Evolutionary conservation across 1,284 basidiomycete genomes (phyloP).

Genomic region (Naganishia cerealis): DNA sequence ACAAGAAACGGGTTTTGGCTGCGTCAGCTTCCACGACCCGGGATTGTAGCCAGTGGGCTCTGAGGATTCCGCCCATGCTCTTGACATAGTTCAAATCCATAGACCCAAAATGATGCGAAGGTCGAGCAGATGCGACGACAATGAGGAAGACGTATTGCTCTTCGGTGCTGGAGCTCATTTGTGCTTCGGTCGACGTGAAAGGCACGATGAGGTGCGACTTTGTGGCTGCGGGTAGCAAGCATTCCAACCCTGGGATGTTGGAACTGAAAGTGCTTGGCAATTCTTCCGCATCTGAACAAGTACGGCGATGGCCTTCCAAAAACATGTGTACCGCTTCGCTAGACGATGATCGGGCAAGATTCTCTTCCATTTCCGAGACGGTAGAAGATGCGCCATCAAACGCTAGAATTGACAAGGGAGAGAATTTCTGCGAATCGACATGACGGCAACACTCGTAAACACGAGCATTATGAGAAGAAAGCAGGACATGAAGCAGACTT

Average conservation of each 20-base stretch:
- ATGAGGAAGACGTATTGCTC: conserved; percentile 39
- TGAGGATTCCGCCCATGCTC: conserved; percentile 38
- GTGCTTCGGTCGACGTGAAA: conserved; percentile 30
- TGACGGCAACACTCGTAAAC: background rate
- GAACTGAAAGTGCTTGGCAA: background rate
- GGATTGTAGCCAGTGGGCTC: conserved; percentile 37
- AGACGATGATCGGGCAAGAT: background rate
- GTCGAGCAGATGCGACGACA: conserved; percentile 33
- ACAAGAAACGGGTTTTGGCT: conserved; percentile 45
- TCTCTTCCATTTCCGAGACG: background rate
- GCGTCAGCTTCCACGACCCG: conserved; percentile 41
- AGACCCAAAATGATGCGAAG: conserved; percentile 28
- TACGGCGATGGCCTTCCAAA: background rate
- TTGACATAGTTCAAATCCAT: conserved; percentile 36
- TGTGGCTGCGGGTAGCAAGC: conserved; percentile 30
- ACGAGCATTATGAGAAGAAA: background rate
- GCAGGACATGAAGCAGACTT: background rate
- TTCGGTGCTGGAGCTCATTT: conserved; percentile 4
- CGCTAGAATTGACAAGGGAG: background rate
- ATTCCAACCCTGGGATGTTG: conserved; percentile 34
- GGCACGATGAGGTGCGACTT: conserved; percentile 37
- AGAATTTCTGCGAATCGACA: background rate
- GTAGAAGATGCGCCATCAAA: background rate
- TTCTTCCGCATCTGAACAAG: conserved; percentile 4
- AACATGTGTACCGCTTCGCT: background rate